Percentiles rank a stretch among this genome's conserved stretches.
Evolutionary conservation across 2,329 filamentous ascomycete genomes (phyloP).

Genomic region (Dothideomycetes sp.): DNA sequence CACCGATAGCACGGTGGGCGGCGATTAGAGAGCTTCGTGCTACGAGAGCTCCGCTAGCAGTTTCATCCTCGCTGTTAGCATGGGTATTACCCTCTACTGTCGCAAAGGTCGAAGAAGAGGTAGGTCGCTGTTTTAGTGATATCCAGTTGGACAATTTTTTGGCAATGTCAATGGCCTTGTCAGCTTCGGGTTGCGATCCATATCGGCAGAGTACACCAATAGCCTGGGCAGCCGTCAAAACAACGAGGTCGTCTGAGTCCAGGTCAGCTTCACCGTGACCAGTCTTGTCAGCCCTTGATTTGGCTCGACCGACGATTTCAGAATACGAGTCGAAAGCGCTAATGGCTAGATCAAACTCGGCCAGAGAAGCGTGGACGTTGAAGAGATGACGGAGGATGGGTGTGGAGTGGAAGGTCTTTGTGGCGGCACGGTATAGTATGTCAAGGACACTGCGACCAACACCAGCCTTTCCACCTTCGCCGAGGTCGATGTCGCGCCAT

Average conservation of each 20-base stretch:
- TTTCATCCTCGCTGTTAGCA: slow-evolving; percentile 22
- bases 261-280: slow-evolving; percentile 60
- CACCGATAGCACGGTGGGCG: slow-evolving; percentile 75
- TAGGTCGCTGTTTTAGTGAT: slow-evolving; percentile 47
- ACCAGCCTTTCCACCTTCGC: slow-evolving; percentile 67
- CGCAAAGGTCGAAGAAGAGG: slow-evolving; percentile 15
- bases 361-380: slow-evolving; percentile 73
- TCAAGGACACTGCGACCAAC: slow-evolving; percentile 70
- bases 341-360: slow-evolving; percentile 85
- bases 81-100: slow-evolving; percentile 8
- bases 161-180: slow-evolving; percentile 67
- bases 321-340: slow-evolving; percentile 88
- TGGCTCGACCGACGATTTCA: slow-evolving; percentile 76
- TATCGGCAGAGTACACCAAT: slow-evolving; percentile 76
- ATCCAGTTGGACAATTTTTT: slow-evolving; percentile 65
- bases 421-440: slow-evolving; percentile 79
- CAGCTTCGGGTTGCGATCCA: slow-evolving; percentile 62
- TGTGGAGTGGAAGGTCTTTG: slow-evolving; percentile 92
- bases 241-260: slow-evolving; percentile 67
- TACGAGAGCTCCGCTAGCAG: slow-evolving; percentile 35
- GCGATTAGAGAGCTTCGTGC: slow-evolving; percentile 54
- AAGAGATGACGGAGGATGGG: slow-evolving; percentile 79
- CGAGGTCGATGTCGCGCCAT: slow-evolving; percentile 75
- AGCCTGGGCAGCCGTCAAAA: slow-evolving; percentile 71
- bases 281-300: slow-evolving; percentile 69